Conservation (phyloP, 2,329 filamentous ascomycete genomes). For the Fusarium sp. region DNA sequence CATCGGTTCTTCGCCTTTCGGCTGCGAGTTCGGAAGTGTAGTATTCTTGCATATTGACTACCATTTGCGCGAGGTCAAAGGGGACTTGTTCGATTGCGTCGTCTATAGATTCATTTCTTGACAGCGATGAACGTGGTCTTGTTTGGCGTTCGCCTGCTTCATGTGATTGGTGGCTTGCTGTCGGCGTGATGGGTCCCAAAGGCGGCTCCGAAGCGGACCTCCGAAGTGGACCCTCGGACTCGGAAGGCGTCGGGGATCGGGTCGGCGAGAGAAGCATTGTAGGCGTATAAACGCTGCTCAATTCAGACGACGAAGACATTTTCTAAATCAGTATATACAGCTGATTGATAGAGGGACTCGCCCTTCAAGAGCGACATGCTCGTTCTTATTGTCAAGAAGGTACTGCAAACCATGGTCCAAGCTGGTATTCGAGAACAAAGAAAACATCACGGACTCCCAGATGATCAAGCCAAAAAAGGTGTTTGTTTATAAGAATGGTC, state of each 20-base stretch:
- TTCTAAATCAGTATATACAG: neutral
- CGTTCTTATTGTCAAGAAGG: neutral
- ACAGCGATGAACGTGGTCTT: rapidly evolving
- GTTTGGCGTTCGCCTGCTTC: neutral
- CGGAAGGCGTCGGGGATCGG: conserved; percentile 25
- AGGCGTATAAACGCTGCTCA: neutral
- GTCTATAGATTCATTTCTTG: rapidly evolving
- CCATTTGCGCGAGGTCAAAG: conserved; percentile 11
- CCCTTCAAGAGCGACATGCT: neutral
- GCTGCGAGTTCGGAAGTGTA: conserved; percentile 35
- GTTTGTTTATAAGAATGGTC: neutral
- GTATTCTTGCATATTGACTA: conserved; percentile 42
- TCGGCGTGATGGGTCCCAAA: neutral
- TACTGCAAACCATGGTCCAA: neutral
- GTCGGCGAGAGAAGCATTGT: conserved; percentile 26
- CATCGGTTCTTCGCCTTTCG: conserved; percentile 12
- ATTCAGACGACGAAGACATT: neutral
- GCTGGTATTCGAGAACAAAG: conserved; percentile 28
- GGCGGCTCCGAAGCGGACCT: conserved; percentile 3
- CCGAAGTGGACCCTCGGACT: conserved; percentile 23
- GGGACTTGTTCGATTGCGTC: conserved; percentile 11
- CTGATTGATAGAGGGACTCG: neutral
- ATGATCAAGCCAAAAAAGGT: neutral
- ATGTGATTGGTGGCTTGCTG: neutral
- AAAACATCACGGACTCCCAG: conserved; percentile 18